Evolutionary conservation across 2,329 filamentous ascomycete species (phyloP).

Genomic region (Emydomyces testavorans): DNA sequence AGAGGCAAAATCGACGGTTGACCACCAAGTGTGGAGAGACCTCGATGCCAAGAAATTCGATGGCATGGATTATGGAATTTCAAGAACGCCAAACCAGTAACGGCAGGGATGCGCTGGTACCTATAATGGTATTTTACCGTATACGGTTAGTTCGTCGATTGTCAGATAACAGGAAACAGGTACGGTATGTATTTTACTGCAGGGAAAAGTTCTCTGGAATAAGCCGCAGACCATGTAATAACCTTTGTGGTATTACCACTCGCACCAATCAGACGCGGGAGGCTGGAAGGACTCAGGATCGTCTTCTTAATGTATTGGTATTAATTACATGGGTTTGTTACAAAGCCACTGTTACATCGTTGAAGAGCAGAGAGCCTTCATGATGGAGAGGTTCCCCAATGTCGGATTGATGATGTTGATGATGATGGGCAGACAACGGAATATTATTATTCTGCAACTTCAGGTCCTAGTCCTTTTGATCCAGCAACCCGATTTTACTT

Average conservation of each 20-base stretch:
- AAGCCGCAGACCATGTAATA: too few relatives aligned
- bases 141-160: not conserved
- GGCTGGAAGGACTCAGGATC: not conserved
- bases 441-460: too few relatives aligned
- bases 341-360: conserved; percentile 6
- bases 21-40: conserved; percentile 3
- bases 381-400: not conserved
- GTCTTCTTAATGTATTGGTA: not conserved
- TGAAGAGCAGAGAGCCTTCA: not conserved
- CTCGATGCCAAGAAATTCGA: conserved; percentile 10
- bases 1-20: conserved; percentile 2
- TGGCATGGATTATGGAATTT: conserved; percentile 12
- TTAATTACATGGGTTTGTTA: conserved; percentile 2
- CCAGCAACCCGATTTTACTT: too few relatives aligned
- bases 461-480: too few relatives aligned
- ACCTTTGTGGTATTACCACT: not conserved
- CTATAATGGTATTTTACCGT: conserved; percentile 2
- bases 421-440: too few relatives aligned
- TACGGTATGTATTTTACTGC: too few relatives aligned
- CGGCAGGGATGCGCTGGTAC: not conserved
- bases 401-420: too few relatives aligned
- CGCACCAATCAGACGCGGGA: not conserved
- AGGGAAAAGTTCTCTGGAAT: too few relatives aligned
- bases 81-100: conserved; percentile 3
- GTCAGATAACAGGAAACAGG: too few relatives aligned